These are phyloP conservation scores for Lathyrus tuberosus DNA, from an alignment of 306 rosid genomes.

Conservation along the genomic window DNA sequence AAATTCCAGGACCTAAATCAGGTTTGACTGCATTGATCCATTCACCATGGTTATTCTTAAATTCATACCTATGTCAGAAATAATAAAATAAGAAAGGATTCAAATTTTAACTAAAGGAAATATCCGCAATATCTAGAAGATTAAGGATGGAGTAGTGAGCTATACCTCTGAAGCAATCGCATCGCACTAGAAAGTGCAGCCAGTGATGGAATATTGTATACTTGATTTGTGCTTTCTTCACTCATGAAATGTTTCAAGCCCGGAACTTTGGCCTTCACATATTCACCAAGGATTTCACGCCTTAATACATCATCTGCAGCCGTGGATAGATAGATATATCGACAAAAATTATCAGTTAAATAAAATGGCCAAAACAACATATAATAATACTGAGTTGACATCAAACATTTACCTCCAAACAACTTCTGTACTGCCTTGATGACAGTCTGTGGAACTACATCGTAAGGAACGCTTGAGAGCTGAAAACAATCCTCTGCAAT, in stretches of 20 bases:
- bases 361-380: not conserved
- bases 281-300: constrained; percentile 66
- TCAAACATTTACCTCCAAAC: constrained; percentile 66
- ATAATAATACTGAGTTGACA: not conserved
- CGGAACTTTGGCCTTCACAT: constrained; percentile 70
- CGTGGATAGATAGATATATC: not conserved
- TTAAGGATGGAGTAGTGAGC: constrained; percentile 29
- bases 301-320: constrained; percentile 65
- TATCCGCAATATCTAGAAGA: constrained; percentile 12
- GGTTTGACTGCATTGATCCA: constrained; percentile 75
- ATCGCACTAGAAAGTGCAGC: constrained; percentile 77
- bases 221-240: constrained; percentile 49
- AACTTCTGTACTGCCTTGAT: constrained; percentile 59
- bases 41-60: constrained; percentile 82
- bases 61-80: constrained; percentile 61
- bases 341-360: not conserved
- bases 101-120: constrained; percentile 20
- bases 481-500: constrained; percentile 85
- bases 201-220: constrained; percentile 68
- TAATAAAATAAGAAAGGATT: constrained; percentile 3
- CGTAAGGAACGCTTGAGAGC: constrained; percentile 67
- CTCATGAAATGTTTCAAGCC: constrained; percentile 63
- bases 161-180: constrained; percentile 73
- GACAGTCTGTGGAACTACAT: constrained; percentile 45
- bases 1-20: constrained; percentile 76